Conservation (phyloP, 2,329 filamentous ascomycete species). For the Calonectria crousiana region DNA sequence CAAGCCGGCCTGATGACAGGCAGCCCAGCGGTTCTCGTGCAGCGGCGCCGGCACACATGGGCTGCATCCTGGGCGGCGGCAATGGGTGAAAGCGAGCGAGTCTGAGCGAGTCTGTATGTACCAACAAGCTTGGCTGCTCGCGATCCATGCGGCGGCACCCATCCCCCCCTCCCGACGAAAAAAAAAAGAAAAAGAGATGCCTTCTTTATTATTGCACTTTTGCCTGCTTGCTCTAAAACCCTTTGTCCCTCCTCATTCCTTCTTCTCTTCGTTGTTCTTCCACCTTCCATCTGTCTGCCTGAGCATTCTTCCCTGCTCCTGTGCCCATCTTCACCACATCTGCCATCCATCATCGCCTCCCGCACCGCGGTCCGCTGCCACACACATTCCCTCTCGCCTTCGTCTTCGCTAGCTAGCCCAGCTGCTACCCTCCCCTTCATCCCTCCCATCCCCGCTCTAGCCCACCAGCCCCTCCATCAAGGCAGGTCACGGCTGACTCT, state of each 20-base stretch:
- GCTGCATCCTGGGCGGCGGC: neutral
- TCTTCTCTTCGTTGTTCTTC: neutral
- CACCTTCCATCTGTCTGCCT: neutral
- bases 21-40: constrained; percentile 9
- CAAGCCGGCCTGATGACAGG: constrained; percentile 24
- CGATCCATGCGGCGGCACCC: constrained; percentile 15
- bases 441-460: constrained; percentile 38
- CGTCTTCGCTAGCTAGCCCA: constrained; percentile 20
- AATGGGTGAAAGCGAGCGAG: neutral
- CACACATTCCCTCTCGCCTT: constrained; percentile 12
- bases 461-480: constrained; percentile 43
- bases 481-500: constrained; percentile 43
- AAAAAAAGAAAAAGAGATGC: neutral
- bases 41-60: constrained; percentile 6
- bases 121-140: neutral
- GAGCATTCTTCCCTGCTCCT: neutral
- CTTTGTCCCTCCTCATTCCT: constrained; percentile 9
- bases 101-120: neutral
- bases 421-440: constrained; percentile 10
- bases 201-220: constrained; percentile 9
- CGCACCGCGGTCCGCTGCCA: constrained; percentile 42
- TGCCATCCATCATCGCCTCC: constrained; percentile 32
- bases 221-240: constrained; percentile 14
- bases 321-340: neutral
- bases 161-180: neutral